Evolutionary conservation across 2,329 filamentous ascomycete species (phyloP).

Genomic region (Aspergillus neotritici): DNA sequence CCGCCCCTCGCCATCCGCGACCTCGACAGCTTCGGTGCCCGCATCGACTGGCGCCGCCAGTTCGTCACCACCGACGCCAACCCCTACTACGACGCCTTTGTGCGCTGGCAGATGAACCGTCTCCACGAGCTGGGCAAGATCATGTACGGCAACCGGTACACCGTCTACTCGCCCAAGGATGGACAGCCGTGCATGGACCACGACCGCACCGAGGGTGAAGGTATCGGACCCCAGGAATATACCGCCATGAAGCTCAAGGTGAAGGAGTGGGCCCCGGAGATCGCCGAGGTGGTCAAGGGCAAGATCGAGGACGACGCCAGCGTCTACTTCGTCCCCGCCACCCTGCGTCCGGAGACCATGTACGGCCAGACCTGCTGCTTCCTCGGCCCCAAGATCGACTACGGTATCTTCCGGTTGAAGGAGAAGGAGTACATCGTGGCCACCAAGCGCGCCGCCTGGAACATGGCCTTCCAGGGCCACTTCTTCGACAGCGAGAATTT

Average conservation of each 20-base stretch:
- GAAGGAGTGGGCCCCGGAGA: slow-evolving; percentile 77
- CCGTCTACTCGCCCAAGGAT: slow-evolving; percentile 86
- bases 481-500: slow-evolving; percentile 55
- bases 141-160: slow-evolving; percentile 88
- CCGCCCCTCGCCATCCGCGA: slow-evolving; percentile 72
- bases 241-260: slow-evolving; percentile 87
- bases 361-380: slow-evolving; percentile 97
- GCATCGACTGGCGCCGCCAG: slow-evolving; percentile 88
- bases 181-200: slow-evolving; percentile 85
- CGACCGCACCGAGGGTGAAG: slow-evolving; percentile 74
- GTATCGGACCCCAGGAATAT: slow-evolving; percentile 83
- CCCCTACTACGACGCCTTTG: slow-evolving; percentile 92
- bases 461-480: slow-evolving; percentile 92
- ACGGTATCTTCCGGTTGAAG: slow-evolving; percentile 77
- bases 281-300: slow-evolving; percentile 63
- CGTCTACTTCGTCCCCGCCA: slow-evolving; percentile 87
- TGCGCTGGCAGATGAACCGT: slow-evolving; percentile 95
- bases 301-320: slow-evolving; percentile 74
- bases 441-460: slow-evolving; percentile 76
- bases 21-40: slow-evolving; percentile 73
- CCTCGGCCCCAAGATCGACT: slow-evolving; percentile 81
- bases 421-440: slow-evolving; percentile 78
- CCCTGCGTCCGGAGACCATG: slow-evolving; percentile 94
- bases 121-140: slow-evolving; percentile 87
- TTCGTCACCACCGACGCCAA: slow-evolving; percentile 96